A percentile compares a stretch with the other conserved stretches of the same genome.
phyloP scores from a whole-genome alignment of 108 stramenopile species.

The Cafeteria roenbergensis region DNA sequence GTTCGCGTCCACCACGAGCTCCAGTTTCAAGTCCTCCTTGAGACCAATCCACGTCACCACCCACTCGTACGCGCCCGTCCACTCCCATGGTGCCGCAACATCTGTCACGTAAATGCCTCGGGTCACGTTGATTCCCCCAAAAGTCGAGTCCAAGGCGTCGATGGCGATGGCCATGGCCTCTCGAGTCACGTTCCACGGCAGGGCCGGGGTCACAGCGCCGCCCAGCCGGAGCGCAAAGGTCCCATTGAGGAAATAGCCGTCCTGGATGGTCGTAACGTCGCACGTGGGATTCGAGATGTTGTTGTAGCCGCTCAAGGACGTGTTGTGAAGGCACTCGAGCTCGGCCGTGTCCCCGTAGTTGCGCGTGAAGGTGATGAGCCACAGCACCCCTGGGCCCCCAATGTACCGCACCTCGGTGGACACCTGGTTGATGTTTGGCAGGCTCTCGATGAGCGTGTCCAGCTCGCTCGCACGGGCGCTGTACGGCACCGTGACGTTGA shows the following conservation, averaged over 20 bases:
- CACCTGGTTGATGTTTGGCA: background rate
- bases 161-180: constrained; percentile 2
- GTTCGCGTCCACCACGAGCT: background rate
- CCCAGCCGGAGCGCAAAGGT: background rate
- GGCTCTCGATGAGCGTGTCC: background rate
- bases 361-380: background rate
- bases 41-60: background rate
- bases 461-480: background rate
- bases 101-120: background rate
- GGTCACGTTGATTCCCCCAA: constrained; percentile 5
- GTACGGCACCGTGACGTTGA: background rate
- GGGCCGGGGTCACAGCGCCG: background rate
- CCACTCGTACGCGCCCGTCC: background rate
- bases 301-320: background rate
- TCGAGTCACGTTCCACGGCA: constrained; percentile 1
- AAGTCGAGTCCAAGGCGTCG: constrained; percentile 1
- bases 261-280: background rate
- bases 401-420: no score
- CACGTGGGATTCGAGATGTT: background rate
- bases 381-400: background rate
- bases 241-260: background rate
- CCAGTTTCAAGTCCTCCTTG: background rate
- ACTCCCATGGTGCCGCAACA: background rate
- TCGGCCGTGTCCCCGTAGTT: background rate
- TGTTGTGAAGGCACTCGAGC: background rate